phyloP scores from a whole-genome alignment of 2,329 filamentous ascomycete genomes.

The Arachnopeziza araneosa region DNA sequence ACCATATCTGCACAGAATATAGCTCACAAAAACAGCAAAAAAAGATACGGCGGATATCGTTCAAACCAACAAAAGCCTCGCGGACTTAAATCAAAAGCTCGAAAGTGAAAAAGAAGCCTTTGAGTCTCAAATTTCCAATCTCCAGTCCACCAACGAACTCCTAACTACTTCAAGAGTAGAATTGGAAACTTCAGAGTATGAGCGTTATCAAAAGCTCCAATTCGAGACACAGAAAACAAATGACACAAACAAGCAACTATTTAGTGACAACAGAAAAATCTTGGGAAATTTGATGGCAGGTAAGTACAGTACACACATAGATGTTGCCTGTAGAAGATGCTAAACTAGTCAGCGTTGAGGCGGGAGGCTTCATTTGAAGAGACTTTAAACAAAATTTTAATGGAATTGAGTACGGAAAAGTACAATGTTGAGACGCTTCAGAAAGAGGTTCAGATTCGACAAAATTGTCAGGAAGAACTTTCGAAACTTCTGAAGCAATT shows the following conservation, averaged over 20 bases:
- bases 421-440: constrained; percentile 14
- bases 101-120: not conserved
- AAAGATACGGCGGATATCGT: not conserved
- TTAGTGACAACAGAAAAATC: not conserved
- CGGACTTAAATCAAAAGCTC: constrained; percentile 4
- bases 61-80: constrained; percentile 2
- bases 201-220: not conserved
- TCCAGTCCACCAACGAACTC: not conserved
- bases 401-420: constrained; percentile 15
- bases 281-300: not conserved
- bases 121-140: not conserved
- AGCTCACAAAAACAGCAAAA: constrained; percentile 1
- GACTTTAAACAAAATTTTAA: constrained; percentile 11
- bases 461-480: constrained; percentile 15
- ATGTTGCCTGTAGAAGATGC: not conserved
- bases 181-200: not conserved
- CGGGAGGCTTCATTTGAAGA: constrained; percentile 7
- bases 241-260: not conserved
- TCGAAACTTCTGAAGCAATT: constrained; percentile 18
- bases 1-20: not conserved
- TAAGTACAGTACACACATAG: not conserved
- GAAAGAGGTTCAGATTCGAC: constrained; percentile 14
- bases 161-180: not conserved
- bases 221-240: not conserved
- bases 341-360: not conserved